A percentile compares a stretch with the other conserved stretches of the same genome.
Evolutionary conservation across 1,284 basidiomycete genomes (phyloP).

Genomic region (Trametes sp.): DNA sequence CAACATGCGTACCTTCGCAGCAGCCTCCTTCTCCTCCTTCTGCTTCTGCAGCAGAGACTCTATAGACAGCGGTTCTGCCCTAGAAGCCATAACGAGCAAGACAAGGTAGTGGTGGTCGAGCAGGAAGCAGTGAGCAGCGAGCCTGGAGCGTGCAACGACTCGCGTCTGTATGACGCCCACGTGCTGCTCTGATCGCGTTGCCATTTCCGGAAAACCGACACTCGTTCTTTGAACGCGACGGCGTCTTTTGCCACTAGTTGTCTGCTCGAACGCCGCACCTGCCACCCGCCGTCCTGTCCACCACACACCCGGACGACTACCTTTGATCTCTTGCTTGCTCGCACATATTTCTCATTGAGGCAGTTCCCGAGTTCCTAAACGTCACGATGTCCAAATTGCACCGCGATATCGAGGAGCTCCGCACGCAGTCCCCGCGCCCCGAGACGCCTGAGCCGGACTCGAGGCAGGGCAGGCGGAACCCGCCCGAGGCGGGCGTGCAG

Average conservation of each 20-base stretch:
- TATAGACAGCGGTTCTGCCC: conserved; percentile 77
- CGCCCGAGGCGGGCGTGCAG: conserved; percentile 46
- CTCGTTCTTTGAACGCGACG: conserved; percentile 19
- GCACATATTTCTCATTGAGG: not conserved
- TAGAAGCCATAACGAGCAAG: conserved; percentile 16
- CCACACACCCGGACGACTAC: not conserved
- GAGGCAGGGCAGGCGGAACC: conserved; percentile 63
- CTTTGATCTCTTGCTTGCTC: not conserved
- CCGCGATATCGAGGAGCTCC: conserved; percentile 43
- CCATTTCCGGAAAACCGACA: conserved; percentile 22
- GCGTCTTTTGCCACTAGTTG: conserved; percentile 30
- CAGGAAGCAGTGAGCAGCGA: not conserved
- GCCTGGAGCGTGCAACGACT: not conserved
- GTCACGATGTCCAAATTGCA: conserved; percentile 34
- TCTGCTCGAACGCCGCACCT: conserved; percentile 3
- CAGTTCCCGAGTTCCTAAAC: not conserved
- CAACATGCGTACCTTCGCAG: conserved; percentile 72
- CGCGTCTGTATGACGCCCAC: conserved; percentile 18
- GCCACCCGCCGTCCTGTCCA: not conserved
- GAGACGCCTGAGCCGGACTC: conserved; percentile 69
- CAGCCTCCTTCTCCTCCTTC: conserved; percentile 86
- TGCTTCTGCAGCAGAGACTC: conserved; percentile 88
- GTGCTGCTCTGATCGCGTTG: conserved; percentile 15
- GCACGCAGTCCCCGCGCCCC: conserved; percentile 56
- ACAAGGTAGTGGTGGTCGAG: not conserved